Evolutionary conservation across 2,329 filamentous ascomycete genomes (phyloP).

Genomic region (Blumeriella jaapii): DNA sequence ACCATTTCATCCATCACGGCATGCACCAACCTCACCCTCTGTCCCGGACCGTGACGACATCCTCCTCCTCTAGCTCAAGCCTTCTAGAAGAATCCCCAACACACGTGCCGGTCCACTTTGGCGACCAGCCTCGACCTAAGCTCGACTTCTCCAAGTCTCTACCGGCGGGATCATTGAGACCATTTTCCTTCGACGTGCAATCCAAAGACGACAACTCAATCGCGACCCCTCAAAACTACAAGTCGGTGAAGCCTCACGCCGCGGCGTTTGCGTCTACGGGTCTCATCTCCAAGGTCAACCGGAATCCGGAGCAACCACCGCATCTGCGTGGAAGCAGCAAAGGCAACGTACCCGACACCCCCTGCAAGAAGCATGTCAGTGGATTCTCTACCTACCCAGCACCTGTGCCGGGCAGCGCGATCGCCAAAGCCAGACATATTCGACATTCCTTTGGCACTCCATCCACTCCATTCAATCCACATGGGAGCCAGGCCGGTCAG

Average conservation of each 20-base stretch:
- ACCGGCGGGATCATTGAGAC: slow-evolving; percentile 52
- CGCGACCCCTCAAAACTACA: slow-evolving; percentile 67
- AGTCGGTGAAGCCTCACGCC: slow-evolving; percentile 62
- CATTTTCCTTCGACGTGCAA: slow-evolving; percentile 28
- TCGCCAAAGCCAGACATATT: slow-evolving; percentile 49
- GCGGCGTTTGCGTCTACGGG: slow-evolving; percentile 91
- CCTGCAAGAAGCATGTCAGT: slow-evolving; percentile 76
- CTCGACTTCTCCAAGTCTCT: slow-evolving; percentile 64
- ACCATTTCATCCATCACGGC: slow-evolving; percentile 35
- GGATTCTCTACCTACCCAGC: slow-evolving; percentile 55
- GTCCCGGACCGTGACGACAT: slow-evolving; percentile 77
- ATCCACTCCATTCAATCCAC: slow-evolving; percentile 68
- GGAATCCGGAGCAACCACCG: slow-evolving; percentile 58
- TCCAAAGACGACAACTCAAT: slow-evolving; percentile 42
- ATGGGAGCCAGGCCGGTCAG: slow-evolving; percentile 34
- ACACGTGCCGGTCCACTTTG: slow-evolving; percentile 44
- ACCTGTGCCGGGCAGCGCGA: slow-evolving; percentile 44
- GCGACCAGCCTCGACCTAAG: slow-evolving; percentile 39
- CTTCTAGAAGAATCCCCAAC: slow-evolving; percentile 61
- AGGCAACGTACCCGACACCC: slow-evolving; percentile 78
- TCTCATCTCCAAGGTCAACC: slow-evolving; percentile 87
- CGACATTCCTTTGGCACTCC: slow-evolving; percentile 66
- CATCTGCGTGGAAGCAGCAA: slow-evolving; percentile 41
- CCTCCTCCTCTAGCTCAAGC: slow-evolving; percentile 73
- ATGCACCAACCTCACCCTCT: slow-evolving; percentile 63